phyloP scores from a whole-genome alignment of 805 yeast genomes.

The Metschnikowia sp. region DNA sequence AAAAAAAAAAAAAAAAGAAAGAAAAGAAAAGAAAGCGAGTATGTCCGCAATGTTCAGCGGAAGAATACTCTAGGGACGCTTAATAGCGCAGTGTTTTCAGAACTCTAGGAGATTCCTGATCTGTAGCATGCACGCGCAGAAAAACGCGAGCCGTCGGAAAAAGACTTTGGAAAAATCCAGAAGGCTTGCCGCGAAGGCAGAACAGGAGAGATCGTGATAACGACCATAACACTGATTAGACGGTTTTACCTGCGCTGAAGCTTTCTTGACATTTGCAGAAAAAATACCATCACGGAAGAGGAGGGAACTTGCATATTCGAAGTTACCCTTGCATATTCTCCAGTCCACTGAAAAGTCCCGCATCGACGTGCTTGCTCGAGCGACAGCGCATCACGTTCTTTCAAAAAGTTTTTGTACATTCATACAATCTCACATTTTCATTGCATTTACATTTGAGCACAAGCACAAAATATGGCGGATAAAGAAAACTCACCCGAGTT shows the following conservation, averaged over 20 bases:
- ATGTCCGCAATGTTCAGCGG: neutral
- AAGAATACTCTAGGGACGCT: neutral
- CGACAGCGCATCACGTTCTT: too few relatives aligned
- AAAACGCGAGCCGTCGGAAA: constrained; percentile 2
- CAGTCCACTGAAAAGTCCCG: too few relatives aligned
- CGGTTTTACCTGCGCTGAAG: too few relatives aligned
- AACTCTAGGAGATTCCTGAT: neutral
- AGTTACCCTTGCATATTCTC: too few relatives aligned
- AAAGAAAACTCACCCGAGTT: constrained; percentile 19
- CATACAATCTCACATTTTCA: neutral
- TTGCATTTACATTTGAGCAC: neutral
- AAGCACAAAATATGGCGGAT: constrained; percentile 1
- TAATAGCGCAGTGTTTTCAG: too few relatives aligned
- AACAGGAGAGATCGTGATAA: too few relatives aligned
- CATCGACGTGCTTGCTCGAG: too few relatives aligned
- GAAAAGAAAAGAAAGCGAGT: neutral
- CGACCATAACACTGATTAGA: too few relatives aligned
- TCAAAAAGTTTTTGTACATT: too few relatives aligned
- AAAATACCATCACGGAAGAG: too few relatives aligned
- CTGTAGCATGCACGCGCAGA: constrained; percentile 6
- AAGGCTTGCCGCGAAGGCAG: neutral
- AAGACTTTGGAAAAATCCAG: neutral
- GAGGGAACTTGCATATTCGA: too few relatives aligned
- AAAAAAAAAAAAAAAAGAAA: neutral
- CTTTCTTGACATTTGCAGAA: too few relatives aligned